Base-by-base conservation (phyloP, 2,329 filamentous ascomycete species). In the Pyricularia sp. region DNA sequence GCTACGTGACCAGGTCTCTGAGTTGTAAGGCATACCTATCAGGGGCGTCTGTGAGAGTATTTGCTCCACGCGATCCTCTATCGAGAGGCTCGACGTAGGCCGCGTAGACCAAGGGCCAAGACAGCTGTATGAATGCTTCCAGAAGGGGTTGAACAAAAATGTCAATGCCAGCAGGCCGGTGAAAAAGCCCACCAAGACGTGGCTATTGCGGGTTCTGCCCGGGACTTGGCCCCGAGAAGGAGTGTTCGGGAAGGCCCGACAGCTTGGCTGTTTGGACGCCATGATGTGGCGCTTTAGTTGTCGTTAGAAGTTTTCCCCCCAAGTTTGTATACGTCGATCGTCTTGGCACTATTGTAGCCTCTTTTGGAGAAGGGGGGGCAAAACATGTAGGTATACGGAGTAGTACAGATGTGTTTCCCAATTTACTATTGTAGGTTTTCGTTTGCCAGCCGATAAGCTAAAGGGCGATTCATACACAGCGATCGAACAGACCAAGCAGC, bases 1-100 rank as follows among this genome's bases (percentile, higher is more conserved):
- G 11, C 20, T 50, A 17, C 17, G 42, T 50, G 17, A n/a, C 12
- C n/a, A 10, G 7, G 12, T 28, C 6, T 33, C 26, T 4, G 28
- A 23, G 30, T 65, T 12, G 31, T 30, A 33, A 31, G 25, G 63
- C 50, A 23, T 66, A 70, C 70, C 71, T 30, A 74, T 74, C 64
- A 74, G 59, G 5, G 73, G 73, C 33, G 72, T 74, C 36, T 70
- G 36, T 5, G 55, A 23, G 23, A 74, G 70, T 58, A 74, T 73
- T 61, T 68, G 69, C 65, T 70, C 64, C 55, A 73, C 73, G 3
- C 73, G 73, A 50, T 70, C 68, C 58, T 72, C 72, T 2, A 74
- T 68, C n/a, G 69, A 64, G 12, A 42, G 61, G 26, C 55, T 31
- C 11, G 23, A 61, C 23, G 58, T n/a, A 12, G 58, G 58, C 58